These are phyloP conservation scores for Globisporangium paddicum DNA, from an alignment of 352 stramenopile species.

Conservation along the genomic window DNA sequence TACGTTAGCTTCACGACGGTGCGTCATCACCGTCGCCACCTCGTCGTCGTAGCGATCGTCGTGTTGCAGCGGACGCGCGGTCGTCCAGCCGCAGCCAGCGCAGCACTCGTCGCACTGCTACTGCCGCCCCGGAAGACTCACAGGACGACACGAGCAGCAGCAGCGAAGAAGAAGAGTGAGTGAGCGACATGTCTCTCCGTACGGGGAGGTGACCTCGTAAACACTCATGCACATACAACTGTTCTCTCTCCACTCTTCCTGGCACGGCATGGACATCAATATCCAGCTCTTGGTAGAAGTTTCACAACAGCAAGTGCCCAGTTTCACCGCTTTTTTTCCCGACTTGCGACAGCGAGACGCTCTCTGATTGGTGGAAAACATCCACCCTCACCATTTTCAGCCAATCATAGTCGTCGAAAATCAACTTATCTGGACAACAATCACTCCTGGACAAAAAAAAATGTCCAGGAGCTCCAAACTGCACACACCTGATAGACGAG, in stretches of 20 bases:
- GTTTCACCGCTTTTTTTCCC: not conserved
- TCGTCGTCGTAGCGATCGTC: conserved; percentile 12
- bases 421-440: not conserved
- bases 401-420: too few relatives aligned
- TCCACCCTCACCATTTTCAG: too few relatives aligned
- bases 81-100: not conserved
- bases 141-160: not conserved
- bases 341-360: not conserved
- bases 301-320: not conserved
- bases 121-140: not conserved
- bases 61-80: conserved; percentile 6
- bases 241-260: not conserved
- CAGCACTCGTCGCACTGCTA: not conserved
- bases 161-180: conserved; percentile 1
- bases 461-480: not conserved
- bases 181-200: conserved; percentile 1
- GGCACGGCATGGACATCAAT: not conserved
- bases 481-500: conserved; percentile 1
- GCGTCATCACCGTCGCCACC: conserved; percentile 3
- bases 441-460: not conserved
- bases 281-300: not conserved
- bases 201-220: not conserved
- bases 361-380: too few relatives aligned
- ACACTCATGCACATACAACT: not conserved
- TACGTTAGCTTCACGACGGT: not conserved